Evolutionary conservation across 306 rosid species (phyloP), one percentile per base, ranked within the genome.

Genomic region (Aeschynomene evenia): DNA sequence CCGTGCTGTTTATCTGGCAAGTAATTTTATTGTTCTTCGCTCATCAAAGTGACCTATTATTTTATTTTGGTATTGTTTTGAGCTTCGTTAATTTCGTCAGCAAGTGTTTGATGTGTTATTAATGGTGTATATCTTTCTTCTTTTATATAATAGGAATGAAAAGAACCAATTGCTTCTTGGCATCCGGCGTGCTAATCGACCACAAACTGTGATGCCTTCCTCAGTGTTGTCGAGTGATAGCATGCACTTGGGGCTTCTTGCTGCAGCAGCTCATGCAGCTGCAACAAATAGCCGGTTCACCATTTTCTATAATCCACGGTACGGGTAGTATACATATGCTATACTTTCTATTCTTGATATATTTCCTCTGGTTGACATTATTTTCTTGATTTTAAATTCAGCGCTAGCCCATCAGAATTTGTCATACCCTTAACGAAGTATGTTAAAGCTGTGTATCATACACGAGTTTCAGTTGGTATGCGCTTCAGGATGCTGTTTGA

Each of bases 211-310:
- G 79, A 91, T 94, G 97, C 99, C 99, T 54, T 94, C 99, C 8
- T 94, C 97, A 10, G 99, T 94, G 65, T 84, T 94, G 71, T 94
- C 99, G 23, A 94, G 99, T 69, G 99, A 94, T 62, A 94, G 99
- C 82, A 94, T 94, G 99, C 99, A 94, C 82, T 77, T 94, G 73
- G 99, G 99, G 68, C 99, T 94, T 84, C 97, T 94, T 78, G 99
- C 99, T 64, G 99, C 99, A 13, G 99, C 99, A 72, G 99, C 99
- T 57, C 99, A 94, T 54, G 99, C 99, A 58, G 99, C 99, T 76
- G 88, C 96, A 58, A 94, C 99, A 63, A 94, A 84, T 50, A 94
- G 99, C 58, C 99, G 91, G 31, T 94, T 94, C 83, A 91, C 97
- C 71, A 91, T 94, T 79, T 94, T 91, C 84, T 94, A 87, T 73